phyloP scores from a whole-genome alignment of 192 early-diverging fungal species.

The Backusella tarrabulga region DNA sequence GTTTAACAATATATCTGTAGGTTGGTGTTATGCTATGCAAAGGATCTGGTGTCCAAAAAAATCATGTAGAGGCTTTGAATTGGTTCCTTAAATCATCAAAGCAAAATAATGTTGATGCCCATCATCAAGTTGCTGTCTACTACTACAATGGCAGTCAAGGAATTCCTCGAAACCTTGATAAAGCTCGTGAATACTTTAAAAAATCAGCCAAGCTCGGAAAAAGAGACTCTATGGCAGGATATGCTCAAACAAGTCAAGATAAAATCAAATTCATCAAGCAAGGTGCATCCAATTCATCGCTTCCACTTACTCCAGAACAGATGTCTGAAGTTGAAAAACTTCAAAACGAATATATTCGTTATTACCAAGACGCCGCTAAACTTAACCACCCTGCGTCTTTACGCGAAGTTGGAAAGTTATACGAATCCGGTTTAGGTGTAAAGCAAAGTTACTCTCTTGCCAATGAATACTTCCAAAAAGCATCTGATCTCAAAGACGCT shows the following conservation, averaged over 20 bases:
- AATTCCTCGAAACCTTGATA: conserved; percentile 22
- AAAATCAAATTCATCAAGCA: conserved; percentile 13
- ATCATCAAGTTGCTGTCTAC: conserved; percentile 31
- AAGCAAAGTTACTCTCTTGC: conserved; percentile 26
- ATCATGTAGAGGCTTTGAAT: conserved; percentile 36
- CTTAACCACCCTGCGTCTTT: conserved; percentile 25
- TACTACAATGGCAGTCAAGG: conserved; percentile 33
- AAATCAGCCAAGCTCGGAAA: conserved; percentile 28
- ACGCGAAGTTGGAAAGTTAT: conserved; percentile 39
- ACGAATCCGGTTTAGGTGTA: conserved; percentile 35
- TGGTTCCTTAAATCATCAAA: conserved; percentile 37
- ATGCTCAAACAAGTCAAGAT: conserved; percentile 12
- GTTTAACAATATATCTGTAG: conserved; percentile 13
- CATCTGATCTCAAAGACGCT: conserved; percentile 34
- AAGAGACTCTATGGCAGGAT: conserved; percentile 23
- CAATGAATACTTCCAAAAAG: conserved; percentile 33
- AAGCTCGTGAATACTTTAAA: conserved; percentile 36
- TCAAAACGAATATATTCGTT: conserved; percentile 15
- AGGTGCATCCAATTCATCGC: neutral
- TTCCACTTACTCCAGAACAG: conserved; percentile 13
- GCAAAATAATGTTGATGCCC: conserved; percentile 27
- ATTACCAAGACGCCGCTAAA: conserved; percentile 37
- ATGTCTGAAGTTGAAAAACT: neutral
- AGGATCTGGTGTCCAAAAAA: conserved; percentile 32
- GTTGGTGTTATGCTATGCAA: conserved; percentile 39